Percentiles rank a stretch among this genome's conserved stretches.
phyloP scores from a whole-genome alignment of 2,329 filamentous ascomycete genomes.

The Colletotrichum cordylinicola region DNA sequence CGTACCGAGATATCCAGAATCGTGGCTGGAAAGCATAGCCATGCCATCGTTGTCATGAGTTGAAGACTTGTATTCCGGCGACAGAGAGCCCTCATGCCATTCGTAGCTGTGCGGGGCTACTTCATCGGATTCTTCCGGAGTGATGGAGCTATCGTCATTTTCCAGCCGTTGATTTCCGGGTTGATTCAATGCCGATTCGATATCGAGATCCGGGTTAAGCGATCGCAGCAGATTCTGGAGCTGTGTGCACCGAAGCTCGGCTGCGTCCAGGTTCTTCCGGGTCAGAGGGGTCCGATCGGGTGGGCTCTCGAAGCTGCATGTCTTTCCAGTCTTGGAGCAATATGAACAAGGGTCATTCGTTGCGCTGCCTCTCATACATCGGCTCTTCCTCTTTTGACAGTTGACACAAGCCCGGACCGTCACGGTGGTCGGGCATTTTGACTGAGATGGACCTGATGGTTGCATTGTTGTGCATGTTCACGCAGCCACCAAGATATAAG shows the following conservation, averaged over 20 bases:
- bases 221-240: slow-evolving; percentile 31
- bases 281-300: slow-evolving; percentile 39
- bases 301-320: slow-evolving; percentile 36
- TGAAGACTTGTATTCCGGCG: slow-evolving; percentile 2
- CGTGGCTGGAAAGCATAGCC: slow-evolving; percentile 3
- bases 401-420: slow-evolving; percentile 23
- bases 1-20: slow-evolving; percentile 30
- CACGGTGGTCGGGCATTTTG: not conserved
- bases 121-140: not conserved
- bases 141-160: not conserved
- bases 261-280: slow-evolving; percentile 38
- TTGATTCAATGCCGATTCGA: slow-evolving; percentile 24
- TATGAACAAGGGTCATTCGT: slow-evolving; percentile 31
- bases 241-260: slow-evolving; percentile 31
- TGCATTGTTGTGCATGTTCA: not conserved
- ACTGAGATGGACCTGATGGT: not conserved
- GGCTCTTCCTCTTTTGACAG: slow-evolving; percentile 23
- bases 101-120: slow-evolving; percentile 20
- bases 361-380: slow-evolving; percentile 17
- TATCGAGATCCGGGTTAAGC: slow-evolving; percentile 31
- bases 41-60: not conserved
- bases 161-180: not conserved
- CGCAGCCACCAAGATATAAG: not conserved
- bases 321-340: slow-evolving; percentile 32
- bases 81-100: slow-evolving; percentile 25